phyloP scores from a whole-genome alignment of 2,329 filamentous ascomycete genomes.

The Fusarium devonianum region DNA sequence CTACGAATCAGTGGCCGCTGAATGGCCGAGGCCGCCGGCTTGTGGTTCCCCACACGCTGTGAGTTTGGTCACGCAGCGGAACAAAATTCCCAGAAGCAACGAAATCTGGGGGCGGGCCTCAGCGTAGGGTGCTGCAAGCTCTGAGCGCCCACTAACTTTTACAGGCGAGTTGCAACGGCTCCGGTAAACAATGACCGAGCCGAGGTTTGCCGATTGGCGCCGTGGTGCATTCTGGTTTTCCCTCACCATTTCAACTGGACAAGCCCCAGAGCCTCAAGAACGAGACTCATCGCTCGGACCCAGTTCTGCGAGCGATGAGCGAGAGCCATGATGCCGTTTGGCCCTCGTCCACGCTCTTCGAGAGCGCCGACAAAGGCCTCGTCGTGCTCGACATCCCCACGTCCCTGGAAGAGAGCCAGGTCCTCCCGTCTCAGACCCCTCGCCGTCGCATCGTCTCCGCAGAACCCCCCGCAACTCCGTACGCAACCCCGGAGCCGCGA shows the following conservation, averaged over 20 bases:
- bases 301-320: constrained; percentile 13
- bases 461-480: constrained; percentile 53
- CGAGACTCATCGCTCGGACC: constrained; percentile 8
- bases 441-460: constrained; percentile 55
- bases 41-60: constrained; percentile 15
- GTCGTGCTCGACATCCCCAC: constrained; percentile 73
- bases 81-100: constrained; percentile 25
- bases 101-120: constrained; percentile 6
- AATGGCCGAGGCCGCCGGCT: constrained; percentile 15
- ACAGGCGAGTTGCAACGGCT: constrained; percentile 1
- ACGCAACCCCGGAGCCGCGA: constrained; percentile 60
- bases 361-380: constrained; percentile 51
- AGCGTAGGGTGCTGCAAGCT: not conserved
- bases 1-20: constrained; percentile 15
- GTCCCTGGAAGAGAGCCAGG: constrained; percentile 73
- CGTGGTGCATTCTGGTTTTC: constrained; percentile 22
- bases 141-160: not conserved
- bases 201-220: constrained; percentile 42
- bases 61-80: constrained; percentile 32
- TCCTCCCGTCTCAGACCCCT: constrained; percentile 48
- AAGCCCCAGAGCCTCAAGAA: not conserved
- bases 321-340: not conserved
- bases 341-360: constrained; percentile 45
- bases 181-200: constrained; percentile 41
- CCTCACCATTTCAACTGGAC: constrained; percentile 6